Conservation (phyloP, 73 alveolate species). For the Blepharisma japonicum region DNA sequence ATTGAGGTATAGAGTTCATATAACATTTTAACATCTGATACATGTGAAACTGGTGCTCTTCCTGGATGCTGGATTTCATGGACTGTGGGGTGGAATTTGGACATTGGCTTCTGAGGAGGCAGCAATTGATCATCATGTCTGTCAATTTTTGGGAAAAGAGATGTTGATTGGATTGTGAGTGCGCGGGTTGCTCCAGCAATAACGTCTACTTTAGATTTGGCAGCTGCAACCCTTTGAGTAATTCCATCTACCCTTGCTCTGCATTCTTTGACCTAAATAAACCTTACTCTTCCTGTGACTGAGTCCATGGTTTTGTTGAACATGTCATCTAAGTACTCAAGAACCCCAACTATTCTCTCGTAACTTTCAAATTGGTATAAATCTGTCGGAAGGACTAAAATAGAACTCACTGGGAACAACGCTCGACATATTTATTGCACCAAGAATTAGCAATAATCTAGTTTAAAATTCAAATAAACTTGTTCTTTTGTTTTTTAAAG, state of each 20-base stretch:
- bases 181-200: not conserved
- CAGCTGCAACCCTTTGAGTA: conserved; percentile 1
- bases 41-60: not conserved
- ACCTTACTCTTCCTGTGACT: conserved; percentile 8
- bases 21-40: conserved; percentile 11
- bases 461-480: too few species aligned
- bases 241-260: not conserved
- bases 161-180: not conserved
- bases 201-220: not conserved
- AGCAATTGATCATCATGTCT: conserved; percentile 19
- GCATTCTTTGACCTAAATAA: conserved; percentile 12
- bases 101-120: conserved; percentile 26
- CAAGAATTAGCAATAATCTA: too few species aligned
- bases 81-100: conserved; percentile 23
- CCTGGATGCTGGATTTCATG: conserved; percentile 28
- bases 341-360: conserved; percentile 16
- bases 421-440: conserved; percentile 4
- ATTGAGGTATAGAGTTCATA: not conserved
- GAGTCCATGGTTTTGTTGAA: conserved; percentile 27
- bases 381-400: conserved; percentile 11
- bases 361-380: conserved; percentile 13
- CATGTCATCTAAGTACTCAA: conserved; percentile 4
- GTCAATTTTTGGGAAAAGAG: conserved; percentile 4
- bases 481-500: too few species aligned
- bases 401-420: conserved; percentile 13